Evolutionary conservation across 2,329 filamentous ascomycete species (phyloP), one percentile per base, ranked within the genome.

Genomic region (Arthrobotrys iridis): DNA sequence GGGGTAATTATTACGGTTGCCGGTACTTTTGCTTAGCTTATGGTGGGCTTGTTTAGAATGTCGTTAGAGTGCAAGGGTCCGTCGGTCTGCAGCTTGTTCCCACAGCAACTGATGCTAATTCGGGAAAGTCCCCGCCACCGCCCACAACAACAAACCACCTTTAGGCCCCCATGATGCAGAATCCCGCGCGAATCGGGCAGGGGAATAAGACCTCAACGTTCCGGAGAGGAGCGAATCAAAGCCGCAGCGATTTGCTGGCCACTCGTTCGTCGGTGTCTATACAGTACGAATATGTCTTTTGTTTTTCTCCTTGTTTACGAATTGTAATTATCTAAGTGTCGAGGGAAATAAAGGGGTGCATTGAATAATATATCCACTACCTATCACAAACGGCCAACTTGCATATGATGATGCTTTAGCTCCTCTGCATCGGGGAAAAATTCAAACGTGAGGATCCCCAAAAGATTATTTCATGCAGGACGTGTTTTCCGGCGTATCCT

Each of bases 31-130:
- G n/a, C n/a, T n/a, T n/a, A n/a, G n/a, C n/a, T n/a, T n/a, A n/a
- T n/a, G n/a, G n/a, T n/a, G n/a, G n/a, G 40, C 22, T 70, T 70
- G 65, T 70, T 70, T 70, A 48, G 65, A 70, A 70, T 70, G 65
- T 70, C 65, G 65, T 70, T 70, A 48, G 35, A 59, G 30, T 37
- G 52, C 50, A 46, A 43, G 63, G 48, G 45, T 67, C 62, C 24
- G 13, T 43, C 28, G 30, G 28, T 30, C 63, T 50, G 50, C 62
- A 40, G 18, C 55, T 55, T 30, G 50, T 72, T 50, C 24, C 59
- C 67, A 65, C 48, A 59, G 50, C 67, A 72, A 72, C 67, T 11
- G 30, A 52, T 22, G n/a, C 58, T 62, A 26, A 30, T 48, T 58
- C 22, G 48, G 67, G 67, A 37, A 60, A 64, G 37, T 48, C 22